Evolutionary conservation across 1,284 basidiomycete species (phyloP).

Genomic region (Rhodofomes roseus): DNA sequence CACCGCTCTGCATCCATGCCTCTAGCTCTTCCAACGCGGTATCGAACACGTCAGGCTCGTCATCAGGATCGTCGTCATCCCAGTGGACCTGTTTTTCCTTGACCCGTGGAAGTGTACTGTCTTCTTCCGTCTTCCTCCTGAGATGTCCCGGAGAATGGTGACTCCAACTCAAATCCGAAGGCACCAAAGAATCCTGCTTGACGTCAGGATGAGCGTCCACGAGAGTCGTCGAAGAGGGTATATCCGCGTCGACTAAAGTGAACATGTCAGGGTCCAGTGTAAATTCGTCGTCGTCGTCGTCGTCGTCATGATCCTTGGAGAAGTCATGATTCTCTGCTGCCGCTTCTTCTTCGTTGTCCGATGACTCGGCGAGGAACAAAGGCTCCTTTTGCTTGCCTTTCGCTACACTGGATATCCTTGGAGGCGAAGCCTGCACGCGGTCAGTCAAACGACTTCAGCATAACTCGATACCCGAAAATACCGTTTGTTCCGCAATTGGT

Average conservation of each 20-base stretch:
- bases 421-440: background rate
- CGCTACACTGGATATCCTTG: background rate
- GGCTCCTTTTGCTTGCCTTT: background rate
- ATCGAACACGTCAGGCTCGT: background rate
- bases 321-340: background rate
- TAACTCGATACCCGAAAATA: background rate
- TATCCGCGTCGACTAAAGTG: conserved; percentile 17
- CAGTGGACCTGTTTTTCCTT: conserved; percentile 2
- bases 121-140: background rate
- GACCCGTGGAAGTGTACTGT: background rate
- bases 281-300: conserved; percentile 27
- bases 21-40: conserved; percentile 41
- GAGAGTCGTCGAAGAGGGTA: background rate
- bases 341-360: conserved; percentile 11
- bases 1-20: conserved; percentile 43
- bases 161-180: too few relatives aligned
- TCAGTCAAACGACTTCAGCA: background rate
- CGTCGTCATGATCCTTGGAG: too few relatives aligned
- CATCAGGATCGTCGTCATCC: conserved; percentile 4
- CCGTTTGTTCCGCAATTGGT: background rate
- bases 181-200: background rate
- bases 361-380: conserved; percentile 4
- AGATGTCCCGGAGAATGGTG: background rate
- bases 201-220: background rate
- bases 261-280: conserved; percentile 32